These are phyloP conservation scores for Hanseniaspora valbyensis DNA, from an alignment of 805 yeast species.

Conservation along the genomic window DNA sequence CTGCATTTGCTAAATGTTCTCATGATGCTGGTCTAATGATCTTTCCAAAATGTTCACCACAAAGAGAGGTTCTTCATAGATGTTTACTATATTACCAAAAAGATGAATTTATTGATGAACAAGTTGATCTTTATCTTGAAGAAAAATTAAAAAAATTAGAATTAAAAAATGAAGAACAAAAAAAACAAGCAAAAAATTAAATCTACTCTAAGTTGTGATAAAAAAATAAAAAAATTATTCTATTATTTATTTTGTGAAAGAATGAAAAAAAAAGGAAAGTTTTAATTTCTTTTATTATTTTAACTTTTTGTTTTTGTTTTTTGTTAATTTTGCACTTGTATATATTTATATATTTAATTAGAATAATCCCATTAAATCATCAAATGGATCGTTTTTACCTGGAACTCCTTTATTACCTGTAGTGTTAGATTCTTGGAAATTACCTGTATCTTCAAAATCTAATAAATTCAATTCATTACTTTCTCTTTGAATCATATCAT, in stretches of 20 bases:
- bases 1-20: slow-evolving; percentile 55
- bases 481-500: slow-evolving; percentile 13
- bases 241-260: background rate
- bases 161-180: slow-evolving; percentile 18
- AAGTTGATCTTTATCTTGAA: slow-evolving; percentile 52
- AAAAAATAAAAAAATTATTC: slow-evolving; percentile 2
- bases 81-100: slow-evolving; percentile 55
- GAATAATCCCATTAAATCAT: slow-evolving; percentile 8
- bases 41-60: slow-evolving; percentile 53
- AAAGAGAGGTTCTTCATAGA: slow-evolving; percentile 45
- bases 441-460: slow-evolving; percentile 12
- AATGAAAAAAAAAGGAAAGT: background rate
- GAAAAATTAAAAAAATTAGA: slow-evolving; percentile 40
- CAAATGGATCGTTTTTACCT: slow-evolving; percentile 4
- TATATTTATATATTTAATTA: background rate
- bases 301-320: background rate
- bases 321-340: background rate
- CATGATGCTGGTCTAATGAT: slow-evolving; percentile 51
- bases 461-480: slow-evolving; percentile 8
- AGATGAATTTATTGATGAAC: slow-evolving; percentile 54
- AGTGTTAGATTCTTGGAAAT: background rate
- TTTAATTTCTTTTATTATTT: no score
- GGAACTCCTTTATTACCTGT: background rate
- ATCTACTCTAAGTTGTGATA: no score
- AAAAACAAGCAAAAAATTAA: background rate